Base-by-base conservation (phyloP, 441 rosid genomes). In the Sinapis alba region DNA sequence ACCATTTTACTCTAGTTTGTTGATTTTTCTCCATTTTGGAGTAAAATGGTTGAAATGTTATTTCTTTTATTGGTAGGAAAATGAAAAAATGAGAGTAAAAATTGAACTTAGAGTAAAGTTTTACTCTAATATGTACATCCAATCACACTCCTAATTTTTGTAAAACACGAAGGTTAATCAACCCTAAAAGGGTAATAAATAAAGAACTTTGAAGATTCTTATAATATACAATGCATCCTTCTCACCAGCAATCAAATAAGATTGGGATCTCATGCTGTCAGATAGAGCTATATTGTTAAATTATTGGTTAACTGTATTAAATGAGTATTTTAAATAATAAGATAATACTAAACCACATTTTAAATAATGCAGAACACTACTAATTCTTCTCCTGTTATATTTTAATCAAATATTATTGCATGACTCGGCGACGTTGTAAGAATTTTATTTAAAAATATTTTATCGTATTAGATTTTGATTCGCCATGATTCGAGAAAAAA, bases 211-310 rank as follows among this genome's bases (percentile, higher is more conserved):
- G 23, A 36, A 68, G 56, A 75, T 68, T 34, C 10, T 26, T 27
- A 58, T 7, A 20, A 11, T 36, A 47, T 47, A 34, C 45, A 50
- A 63, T 69, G 57, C 27, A 62, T 75, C 20, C 64, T 71, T 75
- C 64, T 68, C 26, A 62, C 32, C 13, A 53, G 30, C 7, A 26
- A 54, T 11, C 54, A 43, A 69, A 76, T 41, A 76, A 64, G 61
- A 56, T 16, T 56, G 8, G 67, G 61, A 71, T 32, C 62, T 77
- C 56, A 65, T 66, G 62, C 69, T 77, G 75, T 69, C 74, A 75
- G 65, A 69, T 68, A 62, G 36, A 62, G 4, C 69, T 75, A 68
- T 34, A 36, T 26, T 26, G 36, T 64, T 57, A 6, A 41, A 54
- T 45, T 1, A 16, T 62, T 69, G 38, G 60, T 20, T 41, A 30